A percentile compares a stretch with the other conserved stretches of the same genome.
phyloP scores from a whole-genome alignment of 352 stramenopile species.

The Pilasporangium apinafurcum region DNA sequence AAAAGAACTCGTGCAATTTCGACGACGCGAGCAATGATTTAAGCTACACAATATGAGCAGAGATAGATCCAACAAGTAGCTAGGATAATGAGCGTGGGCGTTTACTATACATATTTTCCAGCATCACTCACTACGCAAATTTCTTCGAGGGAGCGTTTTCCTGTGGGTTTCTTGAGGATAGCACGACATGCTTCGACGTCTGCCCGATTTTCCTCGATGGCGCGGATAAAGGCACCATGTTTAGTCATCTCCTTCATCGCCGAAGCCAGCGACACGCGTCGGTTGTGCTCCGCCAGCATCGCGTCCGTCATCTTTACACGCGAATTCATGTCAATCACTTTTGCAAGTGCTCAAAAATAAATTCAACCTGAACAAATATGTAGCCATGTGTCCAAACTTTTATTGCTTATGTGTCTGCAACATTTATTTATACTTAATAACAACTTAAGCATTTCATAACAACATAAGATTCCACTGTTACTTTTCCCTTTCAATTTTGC shows the following conservation, averaged over 20 bases:
- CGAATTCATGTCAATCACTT: too few relatives aligned
- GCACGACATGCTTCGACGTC: conserved; percentile 44
- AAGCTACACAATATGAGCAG: conserved; percentile 23
- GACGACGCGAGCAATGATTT: conserved; percentile 68
- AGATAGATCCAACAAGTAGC: background rate
- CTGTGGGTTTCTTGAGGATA: conserved; percentile 44
- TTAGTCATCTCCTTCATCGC: conserved; percentile 31
- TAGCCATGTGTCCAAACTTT: too few relatives aligned
- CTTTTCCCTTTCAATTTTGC: background rate
- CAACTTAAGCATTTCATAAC: background rate
- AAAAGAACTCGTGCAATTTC: conserved; percentile 77
- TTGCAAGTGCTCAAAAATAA: too few relatives aligned
- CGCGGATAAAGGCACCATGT: conserved; percentile 28
- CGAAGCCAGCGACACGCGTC: conserved; percentile 39
- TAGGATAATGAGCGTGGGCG: background rate
- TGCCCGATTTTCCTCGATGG: conserved; percentile 35
- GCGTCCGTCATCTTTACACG: too few relatives aligned
- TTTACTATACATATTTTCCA: too few relatives aligned
- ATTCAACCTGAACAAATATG: conserved; percentile 4
- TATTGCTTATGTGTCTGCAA: too few relatives aligned
- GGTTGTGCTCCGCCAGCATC: conserved; percentile 1
- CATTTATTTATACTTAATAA: too few relatives aligned
- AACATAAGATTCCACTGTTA: background rate
- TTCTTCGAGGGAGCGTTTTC: conserved; percentile 60
- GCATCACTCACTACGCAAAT: conserved; percentile 56